Evolutionary conservation across 805 yeast genomes (phyloP).

Genomic region (Danielia reshetovae): DNA sequence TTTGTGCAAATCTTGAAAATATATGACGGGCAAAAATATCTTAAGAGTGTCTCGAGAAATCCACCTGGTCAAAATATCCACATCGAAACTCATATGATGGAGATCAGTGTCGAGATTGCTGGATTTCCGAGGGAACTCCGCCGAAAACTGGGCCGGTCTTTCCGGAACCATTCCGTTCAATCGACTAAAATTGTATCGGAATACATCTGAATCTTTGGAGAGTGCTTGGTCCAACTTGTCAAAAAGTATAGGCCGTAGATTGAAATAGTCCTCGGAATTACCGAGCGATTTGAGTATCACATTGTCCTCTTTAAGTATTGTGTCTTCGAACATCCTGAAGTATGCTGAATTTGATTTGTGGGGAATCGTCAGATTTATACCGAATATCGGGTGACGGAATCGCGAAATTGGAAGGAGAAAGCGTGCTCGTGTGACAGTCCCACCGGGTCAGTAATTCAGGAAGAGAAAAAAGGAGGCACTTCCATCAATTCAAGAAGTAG

Average conservation of each 20-base stretch:
- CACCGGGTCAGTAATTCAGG: too few species aligned
- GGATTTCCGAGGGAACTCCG: conserved; percentile 17
- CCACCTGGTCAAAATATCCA: conserved; percentile 18
- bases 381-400: neutral
- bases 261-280: neutral
- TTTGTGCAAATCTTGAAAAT: conserved; percentile 15
- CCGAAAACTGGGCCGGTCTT: conserved; percentile 13
- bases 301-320: conserved; percentile 15
- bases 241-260: conserved; percentile 1
- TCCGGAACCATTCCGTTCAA: conserved; percentile 12
- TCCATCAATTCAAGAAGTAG: too few species aligned
- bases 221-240: conserved; percentile 7
- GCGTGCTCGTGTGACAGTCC: neutral
- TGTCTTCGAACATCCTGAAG: conserved; percentile 18
- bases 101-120: conserved; percentile 18
- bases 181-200: conserved; percentile 5
- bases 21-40: conserved; percentile 17
- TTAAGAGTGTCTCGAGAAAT: conserved; percentile 15
- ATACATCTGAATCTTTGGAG: conserved; percentile 13
- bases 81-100: conserved; percentile 12
- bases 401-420: neutral
- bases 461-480: too few species aligned
- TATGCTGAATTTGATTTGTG: conserved; percentile 1
- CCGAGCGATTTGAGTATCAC: conserved; percentile 4
- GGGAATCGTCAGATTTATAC: neutral